A percentile compares a stretch with the other conserved stretches of the same genome.
Evolutionary conservation across 2,329 filamentous ascomycete species (phyloP).

Genomic region (Fusarium sp.): DNA sequence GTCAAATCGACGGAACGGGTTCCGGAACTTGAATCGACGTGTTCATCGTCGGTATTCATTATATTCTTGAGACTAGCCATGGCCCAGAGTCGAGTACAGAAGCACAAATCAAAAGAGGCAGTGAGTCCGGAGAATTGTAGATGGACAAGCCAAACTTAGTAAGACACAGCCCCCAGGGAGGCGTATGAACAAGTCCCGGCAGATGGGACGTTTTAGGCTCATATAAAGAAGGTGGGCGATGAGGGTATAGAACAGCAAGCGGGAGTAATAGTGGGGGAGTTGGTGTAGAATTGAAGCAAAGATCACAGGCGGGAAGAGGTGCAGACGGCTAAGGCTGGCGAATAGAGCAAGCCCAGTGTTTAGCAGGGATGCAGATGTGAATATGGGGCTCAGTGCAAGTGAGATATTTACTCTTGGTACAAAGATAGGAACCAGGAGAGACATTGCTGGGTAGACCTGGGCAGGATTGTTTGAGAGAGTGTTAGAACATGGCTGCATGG

Average conservation of each 20-base stretch:
- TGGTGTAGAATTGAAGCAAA: conserved; percentile 34
- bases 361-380: conserved; percentile 33
- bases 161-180: conserved; percentile 57
- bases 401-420: conserved; percentile 31
- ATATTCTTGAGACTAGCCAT: conserved; percentile 67
- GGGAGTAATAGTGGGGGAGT: conserved; percentile 40
- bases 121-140: conserved; percentile 45
- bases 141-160: conserved; percentile 53
- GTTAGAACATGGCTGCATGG: conserved; percentile 22
- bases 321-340: conserved; percentile 33
- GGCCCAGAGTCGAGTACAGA: conserved; percentile 53
- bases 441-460: conserved; percentile 39
- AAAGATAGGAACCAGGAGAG: conserved; percentile 42
- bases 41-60: conserved; percentile 65
- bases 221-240: conserved; percentile 47
- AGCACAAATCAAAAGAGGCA: conserved; percentile 44
- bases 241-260: conserved; percentile 40
- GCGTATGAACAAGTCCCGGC: conserved; percentile 45
- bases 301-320: conserved; percentile 41
- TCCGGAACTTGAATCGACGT: conserved; percentile 53
- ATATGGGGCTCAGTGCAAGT: conserved; percentile 29
- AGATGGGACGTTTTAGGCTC: conserved; percentile 44
- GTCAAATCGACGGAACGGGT: conserved; percentile 56
- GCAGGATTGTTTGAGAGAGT: conserved; percentile 22
- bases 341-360: conserved; percentile 21